Conservation (phyloP, 2,329 filamentous ascomycete genomes). For the Plectosphaerella cucumerina region DNA sequence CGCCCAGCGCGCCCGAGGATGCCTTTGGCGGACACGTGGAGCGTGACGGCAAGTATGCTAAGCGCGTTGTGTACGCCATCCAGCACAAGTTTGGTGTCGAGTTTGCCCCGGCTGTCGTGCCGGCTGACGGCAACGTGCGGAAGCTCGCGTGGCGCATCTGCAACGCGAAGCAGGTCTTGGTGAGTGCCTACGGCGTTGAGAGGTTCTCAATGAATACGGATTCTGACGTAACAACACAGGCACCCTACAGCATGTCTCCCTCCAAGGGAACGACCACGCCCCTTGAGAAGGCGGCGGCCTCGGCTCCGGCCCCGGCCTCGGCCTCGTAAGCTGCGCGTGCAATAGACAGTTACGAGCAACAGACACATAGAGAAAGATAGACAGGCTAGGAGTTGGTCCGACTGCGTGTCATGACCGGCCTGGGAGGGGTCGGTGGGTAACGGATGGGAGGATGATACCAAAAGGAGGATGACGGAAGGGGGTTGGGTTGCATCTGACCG, state of each 20-base stretch:
- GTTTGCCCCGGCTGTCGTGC: slow-evolving; percentile 87
- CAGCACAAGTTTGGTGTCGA: slow-evolving; percentile 97
- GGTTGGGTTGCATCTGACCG: too few relatives aligned
- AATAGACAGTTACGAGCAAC: too few relatives aligned
- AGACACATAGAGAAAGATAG: too few relatives aligned
- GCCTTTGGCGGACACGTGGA: slow-evolving; percentile 82
- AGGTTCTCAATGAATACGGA: neutral
- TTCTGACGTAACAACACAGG: slow-evolving; percentile 35
- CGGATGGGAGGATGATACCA: neutral
- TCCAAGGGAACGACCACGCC: slow-evolving; percentile 59
- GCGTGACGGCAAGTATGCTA: slow-evolving; percentile 82
- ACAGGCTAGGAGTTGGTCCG: too few relatives aligned
- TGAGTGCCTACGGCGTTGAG: slow-evolving; percentile 44
- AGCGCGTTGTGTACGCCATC: slow-evolving; percentile 87
- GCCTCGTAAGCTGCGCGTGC: too few relatives aligned
- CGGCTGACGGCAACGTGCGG: slow-evolving; percentile 83
- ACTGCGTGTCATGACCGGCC: too few relatives aligned
- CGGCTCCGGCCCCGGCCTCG: too few relatives aligned
- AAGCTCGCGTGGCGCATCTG: slow-evolving; percentile 93
- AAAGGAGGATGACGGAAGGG: neutral
- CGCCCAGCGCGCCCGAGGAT: slow-evolving; percentile 74
- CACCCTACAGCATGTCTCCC: slow-evolving; percentile 67
- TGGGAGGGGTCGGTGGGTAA: too few relatives aligned
- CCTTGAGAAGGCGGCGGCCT: too few relatives aligned
- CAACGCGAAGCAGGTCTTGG: slow-evolving; percentile 91